Conservation (phyloP, 2,329 filamentous ascomycete species). For the Verticillium klebahnii region DNA sequence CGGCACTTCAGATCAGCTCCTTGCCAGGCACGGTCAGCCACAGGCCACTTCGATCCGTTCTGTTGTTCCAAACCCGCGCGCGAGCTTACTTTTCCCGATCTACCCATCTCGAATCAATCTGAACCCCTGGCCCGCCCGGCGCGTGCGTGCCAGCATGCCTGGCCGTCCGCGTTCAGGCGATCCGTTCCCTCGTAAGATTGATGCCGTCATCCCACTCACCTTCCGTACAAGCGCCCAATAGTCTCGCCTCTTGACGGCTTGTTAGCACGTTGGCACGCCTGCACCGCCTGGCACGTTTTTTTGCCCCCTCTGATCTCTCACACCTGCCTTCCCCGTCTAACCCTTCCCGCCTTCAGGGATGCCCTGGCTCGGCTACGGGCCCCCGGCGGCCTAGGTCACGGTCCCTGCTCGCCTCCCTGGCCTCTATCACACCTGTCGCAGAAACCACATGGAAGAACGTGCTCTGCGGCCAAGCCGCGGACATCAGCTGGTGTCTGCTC, state of each 20-base stretch:
- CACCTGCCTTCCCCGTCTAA: constrained; percentile 11
- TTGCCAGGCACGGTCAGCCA: neutral
- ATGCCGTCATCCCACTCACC: constrained; percentile 1
- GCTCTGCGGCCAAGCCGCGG: neutral
- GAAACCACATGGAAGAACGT: neutral
- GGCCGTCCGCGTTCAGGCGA: neutral
- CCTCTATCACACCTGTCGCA: neutral
- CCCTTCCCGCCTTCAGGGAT: constrained; percentile 12
- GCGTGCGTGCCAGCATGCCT: neutral
- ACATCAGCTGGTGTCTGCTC: neutral
- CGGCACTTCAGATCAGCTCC: neutral
- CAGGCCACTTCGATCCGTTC: neutral
- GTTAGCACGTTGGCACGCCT: neutral
- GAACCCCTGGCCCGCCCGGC: neutral
- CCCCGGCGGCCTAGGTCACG: neutral
- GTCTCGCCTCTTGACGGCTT: neutral
- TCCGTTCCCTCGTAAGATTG: neutral
- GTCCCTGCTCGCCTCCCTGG: neutral
- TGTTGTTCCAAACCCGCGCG: neutral
- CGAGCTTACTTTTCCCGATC: neutral
- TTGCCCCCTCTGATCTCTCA: constrained; percentile 4
- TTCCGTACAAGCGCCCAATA: neutral
- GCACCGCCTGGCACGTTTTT: constrained; percentile 13
- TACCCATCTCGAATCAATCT: neutral
- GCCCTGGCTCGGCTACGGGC: constrained; percentile 1